phyloP scores from a whole-genome alignment of 495 filamentous ascomycete species.

The Aspergillus nidulans region DNA sequence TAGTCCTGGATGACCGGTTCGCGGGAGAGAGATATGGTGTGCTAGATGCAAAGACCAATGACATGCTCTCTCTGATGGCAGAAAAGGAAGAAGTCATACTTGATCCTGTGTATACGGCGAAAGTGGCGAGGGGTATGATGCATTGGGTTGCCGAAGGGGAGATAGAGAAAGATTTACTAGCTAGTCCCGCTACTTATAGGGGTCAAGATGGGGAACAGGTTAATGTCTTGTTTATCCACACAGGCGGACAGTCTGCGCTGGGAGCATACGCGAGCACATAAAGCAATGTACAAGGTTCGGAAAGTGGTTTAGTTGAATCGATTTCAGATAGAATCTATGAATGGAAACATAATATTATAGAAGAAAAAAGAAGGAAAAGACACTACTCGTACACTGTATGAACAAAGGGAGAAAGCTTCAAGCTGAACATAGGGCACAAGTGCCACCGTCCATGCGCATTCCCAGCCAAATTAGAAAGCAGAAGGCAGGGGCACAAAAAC shows the following conservation, averaged over 20 bases:
- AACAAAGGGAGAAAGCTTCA: constrained; percentile 6
- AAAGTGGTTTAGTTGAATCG: background rate
- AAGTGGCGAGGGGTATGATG: constrained; percentile 31
- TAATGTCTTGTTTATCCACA: constrained; percentile 40
- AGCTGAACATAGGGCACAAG: background rate
- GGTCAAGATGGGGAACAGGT: constrained; percentile 12
- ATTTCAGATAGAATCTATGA: constrained; percentile 16
- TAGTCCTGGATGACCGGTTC: constrained; percentile 34
- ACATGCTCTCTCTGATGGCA: constrained; percentile 23
- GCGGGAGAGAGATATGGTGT: constrained; percentile 33
- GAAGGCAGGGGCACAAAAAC: background rate
- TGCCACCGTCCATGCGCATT: background rate
- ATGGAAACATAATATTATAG: constrained; percentile 11
- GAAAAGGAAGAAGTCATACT: constrained; percentile 27
- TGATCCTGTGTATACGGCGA: constrained; percentile 40
- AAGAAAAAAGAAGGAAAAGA: constrained; percentile 1
- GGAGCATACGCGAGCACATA: constrained; percentile 29
- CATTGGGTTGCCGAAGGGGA: constrained; percentile 25
- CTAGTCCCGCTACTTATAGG: background rate
- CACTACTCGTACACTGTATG: constrained; percentile 17
- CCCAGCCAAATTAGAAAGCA: background rate
- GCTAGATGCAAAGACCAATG: constrained; percentile 23
- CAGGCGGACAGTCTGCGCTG: constrained; percentile 36
- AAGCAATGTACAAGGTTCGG: background rate
- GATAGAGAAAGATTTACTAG: constrained; percentile 6